A percentile compares a stretch with the other conserved stretches of the same genome.
phyloP scores from a whole-genome alignment of 2,329 filamentous ascomycete genomes.

The Pyricularia pennisetigena region DNA sequence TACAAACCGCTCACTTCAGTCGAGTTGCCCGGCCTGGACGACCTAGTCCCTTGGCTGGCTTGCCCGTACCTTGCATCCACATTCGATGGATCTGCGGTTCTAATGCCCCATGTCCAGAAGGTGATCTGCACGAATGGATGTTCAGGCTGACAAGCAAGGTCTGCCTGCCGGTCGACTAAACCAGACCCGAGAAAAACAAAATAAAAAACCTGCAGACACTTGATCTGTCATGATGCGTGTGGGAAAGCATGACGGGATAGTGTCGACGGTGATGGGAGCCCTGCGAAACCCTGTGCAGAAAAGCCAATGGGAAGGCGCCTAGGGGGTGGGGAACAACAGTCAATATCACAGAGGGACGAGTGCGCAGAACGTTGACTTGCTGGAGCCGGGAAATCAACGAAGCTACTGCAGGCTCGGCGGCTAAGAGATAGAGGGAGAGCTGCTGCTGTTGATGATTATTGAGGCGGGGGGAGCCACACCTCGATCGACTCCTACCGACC shows the following conservation, averaged over 20 bases:
- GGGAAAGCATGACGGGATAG: neutral
- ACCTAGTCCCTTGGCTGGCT: neutral
- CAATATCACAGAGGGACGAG: conserved; percentile 15
- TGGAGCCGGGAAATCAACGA: neutral
- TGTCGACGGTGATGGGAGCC: neutral
- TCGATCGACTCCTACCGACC: neutral
- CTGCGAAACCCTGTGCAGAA: conserved; percentile 13
- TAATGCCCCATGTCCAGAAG: neutral
- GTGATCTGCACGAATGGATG: neutral
- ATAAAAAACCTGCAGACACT: neutral
- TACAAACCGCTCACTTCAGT: neutral
- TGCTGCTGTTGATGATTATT: neutral
- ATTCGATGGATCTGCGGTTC: neutral
- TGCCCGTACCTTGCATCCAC: neutral
- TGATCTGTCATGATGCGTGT: neutral
- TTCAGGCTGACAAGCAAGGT: neutral
- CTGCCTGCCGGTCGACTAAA: neutral
- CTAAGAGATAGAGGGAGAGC: neutral
- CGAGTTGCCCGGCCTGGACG: neutral
- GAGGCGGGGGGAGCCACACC: neutral
- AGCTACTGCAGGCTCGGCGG: neutral
- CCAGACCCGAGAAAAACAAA: neutral
- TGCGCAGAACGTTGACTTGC: conserved; percentile 4
- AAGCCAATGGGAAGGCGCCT: conserved; percentile 9
- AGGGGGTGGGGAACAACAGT: conserved; percentile 10